A percentile compares a stretch with the other conserved stretches of the same genome.
phyloP scores from a whole-genome alignment of 192 early-diverging fungal species.

The Coemansia aciculifera region DNA sequence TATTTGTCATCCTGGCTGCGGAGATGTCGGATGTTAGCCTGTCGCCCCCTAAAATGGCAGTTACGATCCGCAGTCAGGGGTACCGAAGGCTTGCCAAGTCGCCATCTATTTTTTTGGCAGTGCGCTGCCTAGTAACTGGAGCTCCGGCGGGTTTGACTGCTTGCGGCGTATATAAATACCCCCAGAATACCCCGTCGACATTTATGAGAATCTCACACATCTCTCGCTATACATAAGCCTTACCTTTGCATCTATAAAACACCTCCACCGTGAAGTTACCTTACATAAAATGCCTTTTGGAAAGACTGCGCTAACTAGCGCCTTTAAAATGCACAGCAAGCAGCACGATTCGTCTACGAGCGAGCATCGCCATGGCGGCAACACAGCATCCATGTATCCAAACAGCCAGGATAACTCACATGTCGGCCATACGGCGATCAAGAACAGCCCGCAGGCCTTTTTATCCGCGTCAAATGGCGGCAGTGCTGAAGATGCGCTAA shows the following conservation, averaged over 20 bases:
- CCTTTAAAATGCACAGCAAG: neutral
- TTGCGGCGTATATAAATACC: neutral
- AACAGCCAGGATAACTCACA: neutral
- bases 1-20: neutral
- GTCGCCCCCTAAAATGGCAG: neutral
- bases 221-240: neutral
- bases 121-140: neutral
- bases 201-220: neutral
- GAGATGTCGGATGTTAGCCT: neutral
- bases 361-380: neutral
- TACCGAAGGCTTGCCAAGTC: neutral
- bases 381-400: neutral
- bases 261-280: neutral
- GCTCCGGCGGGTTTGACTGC: neutral
- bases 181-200: neutral
- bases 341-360: neutral
- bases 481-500: neutral
- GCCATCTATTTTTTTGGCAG: neutral
- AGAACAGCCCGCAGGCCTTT: neutral
- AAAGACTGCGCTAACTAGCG: neutral
- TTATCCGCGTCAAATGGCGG: neutral
- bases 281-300: conserved; percentile 4
- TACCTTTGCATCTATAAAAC: neutral
- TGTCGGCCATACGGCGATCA: neutral
- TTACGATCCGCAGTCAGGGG: conserved; percentile 10